Evolutionary conservation across 192 early-diverging fungal genomes (phyloP).

Genomic region (Phycomyces blakesleeanus): DNA sequence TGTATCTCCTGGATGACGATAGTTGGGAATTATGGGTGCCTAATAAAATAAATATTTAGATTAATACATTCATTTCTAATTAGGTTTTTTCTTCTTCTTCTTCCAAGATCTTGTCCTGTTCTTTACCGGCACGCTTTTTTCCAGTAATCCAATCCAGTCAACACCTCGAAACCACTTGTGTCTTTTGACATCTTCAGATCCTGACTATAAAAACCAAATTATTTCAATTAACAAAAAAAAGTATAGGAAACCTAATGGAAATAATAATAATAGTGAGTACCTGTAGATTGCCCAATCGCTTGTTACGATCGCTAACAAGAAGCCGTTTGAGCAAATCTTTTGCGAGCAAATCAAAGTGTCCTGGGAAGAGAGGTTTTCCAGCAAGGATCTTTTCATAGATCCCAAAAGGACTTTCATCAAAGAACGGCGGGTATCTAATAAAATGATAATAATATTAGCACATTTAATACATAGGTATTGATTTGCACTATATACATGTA

Average conservation of each 20-base stretch:
- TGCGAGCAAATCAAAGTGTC: constrained; percentile 60
- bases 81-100: not conserved
- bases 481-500: too few relatives aligned
- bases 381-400: constrained; percentile 84
- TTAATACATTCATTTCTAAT: not conserved
- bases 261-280: too few relatives aligned
- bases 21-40: constrained; percentile 25
- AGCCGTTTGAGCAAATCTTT: constrained; percentile 71
- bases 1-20: constrained; percentile 26
- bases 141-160: constrained; percentile 63
- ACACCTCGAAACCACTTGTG: constrained; percentile 81
- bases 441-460: too few relatives aligned
- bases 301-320: constrained; percentile 72
- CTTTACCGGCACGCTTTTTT: constrained; percentile 25
- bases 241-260: too few relatives aligned
- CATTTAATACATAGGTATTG: too few relatives aligned
- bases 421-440: constrained; percentile 68
- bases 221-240: too few relatives aligned
- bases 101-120: not conserved
- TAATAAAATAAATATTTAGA: not conserved
- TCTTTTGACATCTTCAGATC: constrained; percentile 74
- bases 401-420: constrained; percentile 74
- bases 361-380: constrained; percentile 65
- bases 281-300: constrained; percentile 78
- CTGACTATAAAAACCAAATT: constrained; percentile 26